Percentiles rank a stretch among this genome's conserved stretches.
phyloP scores from a whole-genome alignment of 257 asterid species.

The Cruciata laevipes region DNA sequence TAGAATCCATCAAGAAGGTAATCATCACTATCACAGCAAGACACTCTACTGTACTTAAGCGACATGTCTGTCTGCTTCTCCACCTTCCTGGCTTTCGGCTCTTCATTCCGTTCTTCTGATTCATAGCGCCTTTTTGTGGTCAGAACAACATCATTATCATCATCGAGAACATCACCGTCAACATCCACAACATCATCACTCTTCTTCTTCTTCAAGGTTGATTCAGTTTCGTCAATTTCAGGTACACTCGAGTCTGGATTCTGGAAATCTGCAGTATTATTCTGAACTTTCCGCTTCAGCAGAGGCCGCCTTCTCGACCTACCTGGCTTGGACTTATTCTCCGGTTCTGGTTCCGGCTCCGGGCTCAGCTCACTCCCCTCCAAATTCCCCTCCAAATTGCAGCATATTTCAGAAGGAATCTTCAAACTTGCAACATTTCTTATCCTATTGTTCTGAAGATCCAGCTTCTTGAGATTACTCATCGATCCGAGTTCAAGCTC shows the following conservation, averaged over 20 bases:
- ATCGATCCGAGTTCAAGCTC: conserved; percentile 50
- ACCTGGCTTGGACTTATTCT: conserved; percentile 46
- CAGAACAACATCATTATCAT: conserved; percentile 18
- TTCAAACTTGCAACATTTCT: conserved; percentile 25
- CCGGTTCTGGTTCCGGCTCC: neutral
- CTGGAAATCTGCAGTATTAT: conserved; percentile 21
- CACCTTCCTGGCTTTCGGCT: conserved; percentile 72
- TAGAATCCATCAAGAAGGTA: conserved; percentile 83
- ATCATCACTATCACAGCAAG: conserved; percentile 70
- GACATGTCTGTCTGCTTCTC: conserved; percentile 51
- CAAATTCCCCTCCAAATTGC: conserved; percentile 67
- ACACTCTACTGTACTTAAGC: conserved; percentile 54
- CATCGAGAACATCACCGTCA: neutral
- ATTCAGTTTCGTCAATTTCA: conserved; percentile 22
- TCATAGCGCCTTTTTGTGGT: conserved; percentile 84
- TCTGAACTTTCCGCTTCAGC: conserved; percentile 47
- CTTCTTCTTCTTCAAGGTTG: conserved; percentile 4
- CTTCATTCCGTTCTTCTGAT: conserved; percentile 56
- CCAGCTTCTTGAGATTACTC: conserved; percentile 55
- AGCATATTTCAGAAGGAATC: conserved; percentile 80
- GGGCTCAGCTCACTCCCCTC: neutral
- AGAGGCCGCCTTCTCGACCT: conserved; percentile 50
- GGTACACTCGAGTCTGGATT: conserved; percentile 17
- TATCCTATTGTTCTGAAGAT: conserved; percentile 77
- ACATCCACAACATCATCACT: neutral